phyloP scores from a whole-genome alignment of 2,329 filamentous ascomycete species.

The Talaromyces sp. region DNA sequence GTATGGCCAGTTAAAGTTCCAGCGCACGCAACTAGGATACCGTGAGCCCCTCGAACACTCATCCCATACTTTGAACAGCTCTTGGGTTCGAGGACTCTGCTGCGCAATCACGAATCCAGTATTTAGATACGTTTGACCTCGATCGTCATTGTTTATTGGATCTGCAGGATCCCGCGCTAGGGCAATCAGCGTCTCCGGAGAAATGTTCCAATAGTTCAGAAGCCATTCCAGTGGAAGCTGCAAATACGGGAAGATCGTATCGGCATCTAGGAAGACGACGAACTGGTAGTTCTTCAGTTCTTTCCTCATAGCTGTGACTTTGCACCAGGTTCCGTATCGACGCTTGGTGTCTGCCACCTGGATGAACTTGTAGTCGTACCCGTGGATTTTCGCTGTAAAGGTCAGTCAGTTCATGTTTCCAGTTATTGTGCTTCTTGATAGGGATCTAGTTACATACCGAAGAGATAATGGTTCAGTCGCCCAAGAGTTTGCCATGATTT shows the following conservation, averaged over 20 bases:
- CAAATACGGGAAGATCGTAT: slow-evolving; percentile 46
- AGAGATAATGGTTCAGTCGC: slow-evolving; percentile 45
- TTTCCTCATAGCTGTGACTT: slow-evolving; percentile 44
- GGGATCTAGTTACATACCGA: slow-evolving; percentile 25
- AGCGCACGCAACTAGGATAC: slow-evolving; percentile 15
- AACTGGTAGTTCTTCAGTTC: slow-evolving; percentile 46
- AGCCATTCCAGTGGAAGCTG: slow-evolving; percentile 54
- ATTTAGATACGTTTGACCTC: slow-evolving; percentile 41
- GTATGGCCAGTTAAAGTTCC: slow-evolving; percentile 19
- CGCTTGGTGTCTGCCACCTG: slow-evolving; percentile 46
- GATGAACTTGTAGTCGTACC: slow-evolving; percentile 54
- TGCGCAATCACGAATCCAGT: slow-evolving; percentile 51
- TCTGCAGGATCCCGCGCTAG: slow-evolving; percentile 51
- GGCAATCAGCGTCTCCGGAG: slow-evolving; percentile 45
- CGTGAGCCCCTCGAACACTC: slow-evolving; percentile 11
- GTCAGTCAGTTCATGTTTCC: neutral
- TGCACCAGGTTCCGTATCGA: slow-evolving; percentile 52
- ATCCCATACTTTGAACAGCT: slow-evolving; percentile 22
- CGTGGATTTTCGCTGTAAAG: slow-evolving; percentile 47
- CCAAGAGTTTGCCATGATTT: slow-evolving; percentile 18
- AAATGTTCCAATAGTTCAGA: slow-evolving; percentile 52
- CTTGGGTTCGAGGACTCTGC: slow-evolving; percentile 14
- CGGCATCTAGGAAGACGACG: slow-evolving; percentile 51
- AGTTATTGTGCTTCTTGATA: neutral
- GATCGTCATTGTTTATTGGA: slow-evolving; percentile 41